phyloP scores from a whole-genome alignment of 75 land plant genomes.

The Adiantum capillusveneris region DNA sequence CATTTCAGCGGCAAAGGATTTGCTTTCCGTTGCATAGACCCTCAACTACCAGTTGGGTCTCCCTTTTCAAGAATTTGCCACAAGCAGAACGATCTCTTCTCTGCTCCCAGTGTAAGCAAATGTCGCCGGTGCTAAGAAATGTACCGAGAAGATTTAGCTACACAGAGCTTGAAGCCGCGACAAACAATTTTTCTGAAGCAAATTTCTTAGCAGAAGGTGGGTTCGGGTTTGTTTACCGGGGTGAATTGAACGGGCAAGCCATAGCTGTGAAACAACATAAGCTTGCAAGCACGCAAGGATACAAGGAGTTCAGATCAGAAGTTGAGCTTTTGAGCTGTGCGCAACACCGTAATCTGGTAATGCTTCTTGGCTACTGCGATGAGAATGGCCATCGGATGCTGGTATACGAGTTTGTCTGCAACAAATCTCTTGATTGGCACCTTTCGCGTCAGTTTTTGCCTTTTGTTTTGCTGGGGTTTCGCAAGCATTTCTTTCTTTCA shows the following conservation, averaged over 20 bases:
- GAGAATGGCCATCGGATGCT: constrained; percentile 21
- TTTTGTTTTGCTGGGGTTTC: neutral
- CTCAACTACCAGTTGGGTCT: no score
- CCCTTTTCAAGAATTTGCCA: neutral
- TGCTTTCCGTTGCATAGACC: no score
- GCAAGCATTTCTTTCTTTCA: neutral
- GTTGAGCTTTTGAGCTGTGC: constrained; percentile 53
- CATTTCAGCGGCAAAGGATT: no score
- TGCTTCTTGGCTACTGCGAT: constrained; percentile 41
- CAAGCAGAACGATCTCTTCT: neutral
- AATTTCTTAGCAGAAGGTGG: constrained; percentile 67
- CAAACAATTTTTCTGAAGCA: constrained; percentile 28
- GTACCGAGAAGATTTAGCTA: constrained; percentile 22
- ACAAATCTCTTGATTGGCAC: constrained; percentile 27
- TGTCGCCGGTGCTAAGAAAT: constrained; percentile 9
- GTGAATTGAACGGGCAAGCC: constrained; percentile 33
- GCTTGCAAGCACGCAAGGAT: constrained; percentile 45
- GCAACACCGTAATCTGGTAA: constrained; percentile 60
- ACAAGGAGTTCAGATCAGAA: constrained; percentile 40
- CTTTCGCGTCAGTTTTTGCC: constrained; percentile 17
- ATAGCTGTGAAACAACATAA: constrained; percentile 70
- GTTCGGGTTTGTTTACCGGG: constrained; percentile 50
- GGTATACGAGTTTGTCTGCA: constrained; percentile 21
- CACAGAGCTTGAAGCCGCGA: constrained; percentile 35
- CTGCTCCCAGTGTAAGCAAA: constrained; percentile 11